A percentile compares a stretch with the other conserved stretches of the same genome.
Conservation (phyloP, 371 early-diverging fungal species). For the Funneliformis caledonium region DNA sequence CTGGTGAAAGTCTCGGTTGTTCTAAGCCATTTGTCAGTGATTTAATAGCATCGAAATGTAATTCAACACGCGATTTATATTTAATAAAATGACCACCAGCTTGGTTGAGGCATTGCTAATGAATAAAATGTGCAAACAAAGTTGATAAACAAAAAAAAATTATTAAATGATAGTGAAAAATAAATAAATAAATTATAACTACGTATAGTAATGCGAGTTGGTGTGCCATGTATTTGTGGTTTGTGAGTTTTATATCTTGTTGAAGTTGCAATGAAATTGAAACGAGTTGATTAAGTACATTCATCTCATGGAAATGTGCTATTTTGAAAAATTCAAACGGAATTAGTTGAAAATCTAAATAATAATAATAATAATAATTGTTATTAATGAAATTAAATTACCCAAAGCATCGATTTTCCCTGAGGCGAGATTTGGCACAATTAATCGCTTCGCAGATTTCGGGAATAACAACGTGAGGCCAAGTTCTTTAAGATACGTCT, state of each 20-base stretch:
- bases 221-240: constrained; percentile 63
- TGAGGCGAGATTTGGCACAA: not conserved
- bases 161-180: not conserved
- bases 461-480: constrained; percentile 32
- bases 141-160: not conserved
- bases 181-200: constrained; percentile 25
- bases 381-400: not conserved
- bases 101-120: constrained; percentile 57
- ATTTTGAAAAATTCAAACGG: constrained; percentile 24
- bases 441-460: constrained; percentile 32
- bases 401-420: constrained; percentile 12
- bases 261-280: constrained; percentile 56
- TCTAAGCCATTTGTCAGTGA: constrained; percentile 28
- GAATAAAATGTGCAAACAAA: not conserved
- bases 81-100: constrained; percentile 50
- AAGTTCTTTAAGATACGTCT: constrained; percentile 33
- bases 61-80: constrained; percentile 53
- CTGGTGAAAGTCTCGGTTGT: constrained; percentile 4
- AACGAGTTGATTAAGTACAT: constrained; percentile 54
- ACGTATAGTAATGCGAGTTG: constrained; percentile 63
- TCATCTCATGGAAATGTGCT: constrained; percentile 53
- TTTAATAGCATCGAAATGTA: constrained; percentile 55
- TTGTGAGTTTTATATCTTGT: constrained; percentile 50
- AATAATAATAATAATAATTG: not conserved
- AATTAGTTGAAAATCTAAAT: not conserved